Percentiles rank a stretch among this genome's conserved stretches.
phyloP scores from a whole-genome alignment of 176 grass and related monocot species.

The Calamus simplicifolius region DNA sequence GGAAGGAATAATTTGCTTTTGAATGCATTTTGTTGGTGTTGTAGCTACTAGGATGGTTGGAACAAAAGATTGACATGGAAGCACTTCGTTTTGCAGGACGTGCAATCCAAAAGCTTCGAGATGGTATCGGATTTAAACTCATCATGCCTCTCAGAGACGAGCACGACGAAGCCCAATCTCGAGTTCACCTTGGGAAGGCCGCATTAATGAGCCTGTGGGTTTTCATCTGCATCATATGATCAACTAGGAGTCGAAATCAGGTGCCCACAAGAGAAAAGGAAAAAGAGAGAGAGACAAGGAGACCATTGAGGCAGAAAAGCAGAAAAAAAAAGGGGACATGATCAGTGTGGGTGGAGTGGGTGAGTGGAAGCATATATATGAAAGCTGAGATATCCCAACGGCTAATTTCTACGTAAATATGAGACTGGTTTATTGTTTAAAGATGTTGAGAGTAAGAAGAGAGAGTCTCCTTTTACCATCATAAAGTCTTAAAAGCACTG shows the following conservation, averaged over 20 bases:
- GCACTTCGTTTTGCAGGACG: constrained; percentile 34
- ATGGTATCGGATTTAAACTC: constrained; percentile 36
- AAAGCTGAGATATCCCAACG: not conserved
- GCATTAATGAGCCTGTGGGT: not conserved
- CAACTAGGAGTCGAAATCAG: not conserved
- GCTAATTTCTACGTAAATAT: too few species aligned
- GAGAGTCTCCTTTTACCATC: not conserved
- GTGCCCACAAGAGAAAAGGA: not conserved
- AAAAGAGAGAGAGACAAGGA: constrained; percentile 24
- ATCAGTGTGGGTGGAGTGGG: constrained; percentile 8
- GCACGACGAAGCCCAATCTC: constrained; percentile 56
- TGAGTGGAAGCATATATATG: constrained; percentile 18
- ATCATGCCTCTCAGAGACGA: constrained; percentile 27
- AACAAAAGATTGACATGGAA: too few species aligned
- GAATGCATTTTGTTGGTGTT: too few species aligned
- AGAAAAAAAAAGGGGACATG: constrained; percentile 40
- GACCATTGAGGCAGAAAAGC: constrained; percentile 45
- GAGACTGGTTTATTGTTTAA: not conserved
- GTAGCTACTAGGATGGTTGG: too few species aligned
- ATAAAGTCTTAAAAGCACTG: not conserved
- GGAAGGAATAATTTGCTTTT: too few species aligned
- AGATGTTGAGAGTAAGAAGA: not conserved
- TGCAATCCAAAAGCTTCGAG: constrained; percentile 36
- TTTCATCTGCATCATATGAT: not conserved
- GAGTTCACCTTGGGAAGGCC: constrained; percentile 72